Conservation (phyloP, 148 eudicot genomes). For the Suaeda aralocaspica region DNA sequence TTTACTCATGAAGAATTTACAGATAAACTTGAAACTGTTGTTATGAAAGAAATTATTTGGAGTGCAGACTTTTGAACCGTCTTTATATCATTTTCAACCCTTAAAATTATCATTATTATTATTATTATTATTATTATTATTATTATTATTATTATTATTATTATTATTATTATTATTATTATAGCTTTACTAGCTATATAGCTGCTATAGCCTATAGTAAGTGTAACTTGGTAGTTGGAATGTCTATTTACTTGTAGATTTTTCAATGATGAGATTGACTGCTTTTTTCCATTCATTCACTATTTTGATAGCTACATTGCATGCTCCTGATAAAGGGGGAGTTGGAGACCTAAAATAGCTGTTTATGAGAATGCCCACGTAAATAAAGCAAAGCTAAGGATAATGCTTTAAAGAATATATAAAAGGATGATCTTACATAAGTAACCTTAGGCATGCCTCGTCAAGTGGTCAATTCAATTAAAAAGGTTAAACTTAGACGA, state of each 20-base stretch:
- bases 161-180: too few species aligned
- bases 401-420: background rate
- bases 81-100: too few species aligned
- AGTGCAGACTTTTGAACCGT: too few species aligned
- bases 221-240: background rate
- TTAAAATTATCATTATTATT: too few species aligned
- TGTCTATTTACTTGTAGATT: conserved; percentile 18
- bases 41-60: too few species aligned
- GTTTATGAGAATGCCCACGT: background rate
- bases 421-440: background rate
- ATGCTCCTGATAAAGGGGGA: conserved; percentile 11
- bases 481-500: too few species aligned
- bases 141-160: too few species aligned
- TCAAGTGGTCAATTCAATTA: too few species aligned
- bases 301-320: background rate
- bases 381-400: background rate
- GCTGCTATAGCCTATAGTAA: background rate
- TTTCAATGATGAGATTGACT: conserved; percentile 13
- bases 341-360: background rate
- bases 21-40: background rate
- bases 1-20: background rate
- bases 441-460: too few species aligned
- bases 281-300: background rate
- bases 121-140: too few species aligned
- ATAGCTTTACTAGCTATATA: too few species aligned